These are phyloP conservation scores for Cicer chorassanicum DNA, from an alignment of 306 rosid genomes.

Conservation along the genomic window DNA sequence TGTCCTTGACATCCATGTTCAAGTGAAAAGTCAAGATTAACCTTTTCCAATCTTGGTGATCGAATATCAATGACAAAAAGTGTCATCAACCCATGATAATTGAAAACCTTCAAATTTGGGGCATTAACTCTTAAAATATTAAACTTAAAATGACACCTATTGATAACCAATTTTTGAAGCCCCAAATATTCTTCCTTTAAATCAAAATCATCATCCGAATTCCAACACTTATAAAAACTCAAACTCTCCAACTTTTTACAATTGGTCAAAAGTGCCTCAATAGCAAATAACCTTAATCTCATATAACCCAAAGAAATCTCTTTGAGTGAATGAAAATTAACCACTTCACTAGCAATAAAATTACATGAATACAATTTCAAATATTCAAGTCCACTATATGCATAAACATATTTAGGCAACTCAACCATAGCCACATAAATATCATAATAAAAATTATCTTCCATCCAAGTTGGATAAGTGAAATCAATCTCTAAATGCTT, in stretches of 20 bases:
- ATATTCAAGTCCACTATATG: neutral
- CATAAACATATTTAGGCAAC: neutral
- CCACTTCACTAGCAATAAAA: neutral
- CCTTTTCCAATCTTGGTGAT: neutral
- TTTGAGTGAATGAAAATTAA: constrained; percentile 35
- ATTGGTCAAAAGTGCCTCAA: neutral
- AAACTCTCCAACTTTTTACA: constrained; percentile 25
- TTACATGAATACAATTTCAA: constrained; percentile 36
- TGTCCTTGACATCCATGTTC: neutral
- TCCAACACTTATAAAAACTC: constrained; percentile 26
- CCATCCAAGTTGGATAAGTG: neutral
- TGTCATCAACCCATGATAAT: constrained; percentile 6
- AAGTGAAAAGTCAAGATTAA: constrained; percentile 8
- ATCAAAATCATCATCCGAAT: neutral
- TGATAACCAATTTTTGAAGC: constrained; percentile 10
- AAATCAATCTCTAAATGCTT: constrained; percentile 38
- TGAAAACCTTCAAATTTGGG: constrained; percentile 22
- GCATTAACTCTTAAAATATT: neutral
- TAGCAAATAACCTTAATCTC: neutral
- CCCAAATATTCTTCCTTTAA: neutral
- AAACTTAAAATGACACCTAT: neutral
- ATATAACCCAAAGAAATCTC: constrained; percentile 42
- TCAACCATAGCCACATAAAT: neutral
- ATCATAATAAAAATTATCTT: neutral
- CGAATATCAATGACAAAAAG: neutral